These are phyloP conservation scores for Chiua virens DNA, from an alignment of 768 basidiomycete species.

Conservation along the genomic window DNA sequence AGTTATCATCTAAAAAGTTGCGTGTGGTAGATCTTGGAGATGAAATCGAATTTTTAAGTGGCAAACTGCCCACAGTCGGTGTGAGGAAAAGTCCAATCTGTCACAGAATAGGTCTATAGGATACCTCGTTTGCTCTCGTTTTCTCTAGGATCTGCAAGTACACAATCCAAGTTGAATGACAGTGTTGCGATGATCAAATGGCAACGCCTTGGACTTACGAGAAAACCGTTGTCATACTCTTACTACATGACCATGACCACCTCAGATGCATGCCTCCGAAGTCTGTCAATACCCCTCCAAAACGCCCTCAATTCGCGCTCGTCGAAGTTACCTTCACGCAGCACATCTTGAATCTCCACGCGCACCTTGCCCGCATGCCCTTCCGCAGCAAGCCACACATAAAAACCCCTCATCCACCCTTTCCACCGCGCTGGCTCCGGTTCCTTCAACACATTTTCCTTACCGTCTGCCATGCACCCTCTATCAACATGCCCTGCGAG, in stretches of 20 bases:
- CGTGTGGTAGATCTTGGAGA: too few relatives aligned
- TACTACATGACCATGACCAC: conserved; percentile 1
- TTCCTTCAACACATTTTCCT: conserved; percentile 8
- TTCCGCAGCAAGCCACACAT: conserved; percentile 19
- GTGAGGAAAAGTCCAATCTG: too few relatives aligned
- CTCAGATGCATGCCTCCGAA: conserved; percentile 6
- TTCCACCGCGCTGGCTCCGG: conserved; percentile 12
- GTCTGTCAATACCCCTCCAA: conserved; percentile 7
- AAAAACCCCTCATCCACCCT: conserved; percentile 13
- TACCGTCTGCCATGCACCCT: conserved; percentile 10
- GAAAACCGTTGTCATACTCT: too few relatives aligned
- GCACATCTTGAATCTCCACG: conserved; percentile 4
- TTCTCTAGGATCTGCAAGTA: too few relatives aligned
- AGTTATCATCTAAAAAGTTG: too few relatives aligned
- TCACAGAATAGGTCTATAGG: too few relatives aligned
- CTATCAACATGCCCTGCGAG: background rate
- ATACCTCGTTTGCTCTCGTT: too few relatives aligned
- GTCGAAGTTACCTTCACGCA: background rate
- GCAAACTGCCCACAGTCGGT: too few relatives aligned
- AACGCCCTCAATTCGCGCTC: background rate
- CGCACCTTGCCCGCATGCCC: conserved; percentile 11
- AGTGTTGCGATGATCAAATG: too few relatives aligned
- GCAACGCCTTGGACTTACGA: too few relatives aligned
- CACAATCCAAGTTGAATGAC: too few relatives aligned
- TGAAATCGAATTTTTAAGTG: too few relatives aligned